These are phyloP conservation scores for Kluyveromyces aestuarii DNA, from an alignment of 805 yeast species.

Conservation along the genomic window DNA sequence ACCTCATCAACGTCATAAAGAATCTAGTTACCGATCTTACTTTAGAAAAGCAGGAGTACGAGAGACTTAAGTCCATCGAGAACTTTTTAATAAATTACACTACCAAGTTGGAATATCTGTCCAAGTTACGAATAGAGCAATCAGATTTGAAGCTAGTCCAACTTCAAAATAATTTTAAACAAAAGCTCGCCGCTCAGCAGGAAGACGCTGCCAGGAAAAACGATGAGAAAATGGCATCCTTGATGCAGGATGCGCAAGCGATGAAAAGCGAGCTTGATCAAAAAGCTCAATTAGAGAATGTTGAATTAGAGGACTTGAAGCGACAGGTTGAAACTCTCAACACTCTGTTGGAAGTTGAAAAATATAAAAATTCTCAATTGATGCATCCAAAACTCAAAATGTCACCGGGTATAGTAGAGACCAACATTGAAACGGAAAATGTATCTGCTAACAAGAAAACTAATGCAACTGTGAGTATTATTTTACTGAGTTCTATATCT, in stretches of 20 bases:
- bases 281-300: conserved; percentile 8
- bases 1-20: conserved; percentile 46
- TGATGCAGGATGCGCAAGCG: conserved; percentile 9
- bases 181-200: conserved; percentile 21
- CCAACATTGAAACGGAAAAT: background rate
- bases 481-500: conserved; percentile 7
- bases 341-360: conserved; percentile 28
- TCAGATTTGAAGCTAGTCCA: conserved; percentile 23
- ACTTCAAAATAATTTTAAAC: conserved; percentile 22
- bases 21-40: conserved; percentile 46
- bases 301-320: conserved; percentile 14
- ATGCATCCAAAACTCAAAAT: background rate
- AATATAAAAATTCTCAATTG: conserved; percentile 20
- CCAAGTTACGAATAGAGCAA: conserved; percentile 25
- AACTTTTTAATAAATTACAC: conserved; percentile 45
- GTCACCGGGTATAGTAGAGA: background rate
- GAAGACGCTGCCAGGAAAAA: conserved; percentile 14
- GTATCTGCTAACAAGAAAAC: background rate
- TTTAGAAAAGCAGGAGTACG: conserved; percentile 49
- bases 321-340: conserved; percentile 25
- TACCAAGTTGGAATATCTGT: conserved; percentile 22
- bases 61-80: conserved; percentile 45
- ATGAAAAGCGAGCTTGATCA: conserved; percentile 8
- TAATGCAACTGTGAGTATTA: background rate
- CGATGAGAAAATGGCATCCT: conserved; percentile 12